Conservation (phyloP, 495 filamentous ascomycete genomes). For the Achaetomiella virescens region DNA sequence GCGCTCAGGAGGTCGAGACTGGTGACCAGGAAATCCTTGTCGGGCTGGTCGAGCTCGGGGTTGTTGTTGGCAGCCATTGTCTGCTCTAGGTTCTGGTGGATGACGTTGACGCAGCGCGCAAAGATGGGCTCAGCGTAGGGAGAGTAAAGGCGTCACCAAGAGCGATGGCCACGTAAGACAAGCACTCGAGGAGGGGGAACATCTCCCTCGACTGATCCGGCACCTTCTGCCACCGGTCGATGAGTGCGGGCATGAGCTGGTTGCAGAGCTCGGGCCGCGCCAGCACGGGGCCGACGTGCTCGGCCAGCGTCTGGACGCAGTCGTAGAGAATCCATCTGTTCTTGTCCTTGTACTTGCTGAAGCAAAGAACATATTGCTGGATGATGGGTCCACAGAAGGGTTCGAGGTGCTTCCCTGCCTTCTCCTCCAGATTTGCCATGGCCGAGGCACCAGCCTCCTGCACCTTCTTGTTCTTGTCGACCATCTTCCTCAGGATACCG, state of each 20-base stretch:
- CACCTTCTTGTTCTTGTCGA: constrained; percentile 95
- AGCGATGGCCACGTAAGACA: constrained; percentile 89
- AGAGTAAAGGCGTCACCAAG: constrained; percentile 73
- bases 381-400: constrained; percentile 88
- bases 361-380: constrained; percentile 85
- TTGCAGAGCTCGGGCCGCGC: constrained; percentile 70
- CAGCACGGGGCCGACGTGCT: constrained; percentile 76
- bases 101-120: constrained; percentile 77
- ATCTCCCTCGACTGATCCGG: constrained; percentile 86
- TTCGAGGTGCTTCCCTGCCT: constrained; percentile 69
- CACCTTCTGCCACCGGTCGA: constrained; percentile 81
- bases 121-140: constrained; percentile 82
- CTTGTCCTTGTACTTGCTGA: constrained; percentile 90
- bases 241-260: constrained; percentile 90
- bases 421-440: constrained; percentile 94
- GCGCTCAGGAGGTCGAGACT: constrained; percentile 91
- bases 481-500: constrained; percentile 86
- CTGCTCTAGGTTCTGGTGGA: constrained; percentile 82
- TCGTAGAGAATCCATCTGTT: constrained; percentile 99
- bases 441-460: constrained; percentile 95
- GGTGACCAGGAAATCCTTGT: constrained; percentile 96
- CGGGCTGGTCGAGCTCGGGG: constrained; percentile 67
- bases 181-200: constrained; percentile 88
- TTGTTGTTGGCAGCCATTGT: constrained; percentile 58
- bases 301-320: constrained; percentile 94